Conservation (phyloP, 192 early-diverging fungal species). For the Kappamyces sp. region DNA sequence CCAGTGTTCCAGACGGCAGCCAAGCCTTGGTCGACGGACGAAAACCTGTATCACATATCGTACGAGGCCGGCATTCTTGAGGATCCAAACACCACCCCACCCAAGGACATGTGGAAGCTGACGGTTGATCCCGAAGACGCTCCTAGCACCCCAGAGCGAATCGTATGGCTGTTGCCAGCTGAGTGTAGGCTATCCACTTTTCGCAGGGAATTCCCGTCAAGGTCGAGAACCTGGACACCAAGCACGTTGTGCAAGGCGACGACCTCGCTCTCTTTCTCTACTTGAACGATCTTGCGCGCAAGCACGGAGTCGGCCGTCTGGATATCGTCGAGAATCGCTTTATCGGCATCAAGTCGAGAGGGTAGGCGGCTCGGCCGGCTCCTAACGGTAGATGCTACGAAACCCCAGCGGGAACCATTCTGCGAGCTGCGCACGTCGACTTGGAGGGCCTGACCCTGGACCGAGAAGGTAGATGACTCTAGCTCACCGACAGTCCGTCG, state of each 20-base stretch:
- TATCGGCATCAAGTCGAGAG: conserved; percentile 97
- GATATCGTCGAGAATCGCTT: conserved; percentile 99
- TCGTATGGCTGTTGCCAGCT: conserved; percentile 37
- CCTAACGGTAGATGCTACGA: conserved; percentile 76
- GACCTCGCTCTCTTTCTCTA: conserved; percentile 87
- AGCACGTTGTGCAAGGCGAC: conserved; percentile 46
- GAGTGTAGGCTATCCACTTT: conserved; percentile 68
- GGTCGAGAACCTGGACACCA: conserved; percentile 77
- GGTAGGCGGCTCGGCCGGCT: no score
- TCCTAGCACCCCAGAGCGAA: conserved; percentile 90
- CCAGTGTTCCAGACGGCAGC: conserved; percentile 92
- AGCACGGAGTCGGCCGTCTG: conserved; percentile 96
- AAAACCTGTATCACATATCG: conserved; percentile 98
- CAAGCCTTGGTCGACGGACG: conserved; percentile 99
- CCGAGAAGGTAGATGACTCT: conserved; percentile 54
- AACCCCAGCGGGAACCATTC: conserved; percentile 94
- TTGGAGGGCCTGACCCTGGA: conserved; percentile 92
- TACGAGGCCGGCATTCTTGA: conserved; percentile 98
- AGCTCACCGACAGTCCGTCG: conserved; percentile 59
- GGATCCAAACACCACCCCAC: conserved; percentile 92
- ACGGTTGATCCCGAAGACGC: conserved; percentile 95
- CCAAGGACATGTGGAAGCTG: conserved; percentile 99
- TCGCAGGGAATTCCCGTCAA: conserved; percentile 80
- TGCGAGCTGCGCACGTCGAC: conserved; percentile 92
- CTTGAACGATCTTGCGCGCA: conserved; percentile 89